Evolutionary conservation across 1,139 yeast species (phyloP), one percentile per base, ranked within the genome.

Genomic region (Yamadazyma oceani): DNA sequence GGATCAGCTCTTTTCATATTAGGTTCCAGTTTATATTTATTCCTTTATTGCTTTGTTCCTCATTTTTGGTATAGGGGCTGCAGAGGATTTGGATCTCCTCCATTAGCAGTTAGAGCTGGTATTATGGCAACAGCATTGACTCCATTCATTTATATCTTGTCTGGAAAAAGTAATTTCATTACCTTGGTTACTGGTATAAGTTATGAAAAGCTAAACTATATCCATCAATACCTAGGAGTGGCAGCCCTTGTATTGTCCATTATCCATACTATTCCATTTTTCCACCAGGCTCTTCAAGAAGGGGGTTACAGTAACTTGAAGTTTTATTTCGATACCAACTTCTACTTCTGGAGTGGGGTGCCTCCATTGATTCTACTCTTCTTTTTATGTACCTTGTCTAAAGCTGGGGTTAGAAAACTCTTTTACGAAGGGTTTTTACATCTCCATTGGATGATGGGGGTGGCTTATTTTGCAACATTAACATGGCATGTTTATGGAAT

Each of bases 41-140:
- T 70, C 10, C 68, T 77, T 37, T 73, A 69, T 50, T 57, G 73
- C 34, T 55, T 69, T 17, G 59, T 64, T 1, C 85, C 85, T 4
- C 79, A 73, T 41, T 66, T 67, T 38, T 79, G 78, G 73, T 75
- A 75, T 49, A 58, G 85, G 45, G 75, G 63, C 0, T 80, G 86
- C 53, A 36, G 57, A 5, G 78, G 77, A 0, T 79, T 80, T 55
- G 86, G 85, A 1, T 66, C 82, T 1, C 82, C 85, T n/a, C 85
- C 85, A n/a, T 46, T 78, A 34, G 80, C 78, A 0, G 71, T 75
- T 1, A 56, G 83, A 37, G 63, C 81, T 1, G 83, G 82, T 2
- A 43, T 75, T 26, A 69, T 74, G 69, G 69, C 79, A 4, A 62
- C 73, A 17, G 80, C 82, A 0, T 59, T 77, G 39, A 64, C 75